A percentile compares a stretch with the other conserved stretches of the same genome.
Evolutionary conservation across 306 rosid genomes (phyloP).

Genomic region (Vigna unguiculata): DNA sequence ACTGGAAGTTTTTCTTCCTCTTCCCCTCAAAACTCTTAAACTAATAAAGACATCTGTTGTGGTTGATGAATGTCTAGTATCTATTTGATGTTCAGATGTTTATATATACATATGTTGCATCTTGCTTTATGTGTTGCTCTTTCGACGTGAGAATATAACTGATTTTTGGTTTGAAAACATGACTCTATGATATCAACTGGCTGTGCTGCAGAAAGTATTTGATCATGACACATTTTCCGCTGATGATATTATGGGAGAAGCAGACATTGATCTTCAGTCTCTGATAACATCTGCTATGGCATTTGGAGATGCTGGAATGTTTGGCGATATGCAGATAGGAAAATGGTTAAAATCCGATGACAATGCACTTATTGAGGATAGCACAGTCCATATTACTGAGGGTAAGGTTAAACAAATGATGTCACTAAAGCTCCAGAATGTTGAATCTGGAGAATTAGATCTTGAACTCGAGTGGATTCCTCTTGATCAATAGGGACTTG

Average conservation of each 20-base stretch:
- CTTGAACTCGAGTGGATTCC: conserved; percentile 95
- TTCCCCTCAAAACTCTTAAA: conserved; percentile 3
- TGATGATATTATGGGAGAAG: conserved; percentile 99
- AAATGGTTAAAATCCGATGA: conserved; percentile 96
- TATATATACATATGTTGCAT: not conserved
- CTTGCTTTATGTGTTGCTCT: not conserved
- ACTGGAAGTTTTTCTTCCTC: not conserved
- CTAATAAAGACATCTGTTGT: conserved; percentile 1
- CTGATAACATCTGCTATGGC: conserved; percentile 94
- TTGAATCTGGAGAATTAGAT: conserved; percentile 86
- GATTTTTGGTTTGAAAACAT: conserved; percentile 4
- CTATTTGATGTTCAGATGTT: not conserved
- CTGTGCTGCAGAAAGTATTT: conserved; percentile 74
- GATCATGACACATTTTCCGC: conserved; percentile 93
- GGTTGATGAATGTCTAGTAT: too few species aligned
- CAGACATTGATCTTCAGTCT: conserved; percentile 94
- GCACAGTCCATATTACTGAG: conserved; percentile 75
- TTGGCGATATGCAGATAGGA: conserved; percentile 93
- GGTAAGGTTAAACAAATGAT: conserved; percentile 81
- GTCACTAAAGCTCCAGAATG: conserved; percentile 86
- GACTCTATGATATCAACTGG: conserved; percentile 30
- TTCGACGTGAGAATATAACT: not conserved
- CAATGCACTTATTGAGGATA: conserved; percentile 80
- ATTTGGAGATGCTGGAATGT: conserved; percentile 94
- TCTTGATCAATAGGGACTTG: conserved; percentile 77